These are phyloP conservation scores for Mrakia frigida DNA, from an alignment of 768 basidiomycete genomes.

Conservation along the genomic window DNA sequence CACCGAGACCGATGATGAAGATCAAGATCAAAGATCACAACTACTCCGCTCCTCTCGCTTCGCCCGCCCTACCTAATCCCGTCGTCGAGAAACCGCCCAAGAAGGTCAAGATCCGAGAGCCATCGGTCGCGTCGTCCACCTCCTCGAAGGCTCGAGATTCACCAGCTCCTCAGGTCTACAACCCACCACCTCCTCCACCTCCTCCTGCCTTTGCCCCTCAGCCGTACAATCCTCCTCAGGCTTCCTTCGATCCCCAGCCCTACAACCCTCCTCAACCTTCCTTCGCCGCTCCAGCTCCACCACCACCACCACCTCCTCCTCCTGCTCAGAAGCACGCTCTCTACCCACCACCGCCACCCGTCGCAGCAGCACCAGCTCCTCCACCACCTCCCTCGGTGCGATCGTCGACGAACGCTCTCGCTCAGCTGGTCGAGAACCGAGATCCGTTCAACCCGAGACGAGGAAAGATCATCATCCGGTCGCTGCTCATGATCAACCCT, in stretches of 20 bases:
- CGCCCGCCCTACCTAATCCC: slow-evolving; percentile 23
- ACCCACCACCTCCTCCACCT: background rate
- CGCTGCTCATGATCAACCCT: slow-evolving; percentile 33
- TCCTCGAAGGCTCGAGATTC: slow-evolving; percentile 19
- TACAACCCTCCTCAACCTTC: background rate
- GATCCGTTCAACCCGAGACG: slow-evolving; percentile 36
- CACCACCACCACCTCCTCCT: background rate
- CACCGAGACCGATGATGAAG: background rate
- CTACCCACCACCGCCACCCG: background rate
- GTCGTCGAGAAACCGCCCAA: slow-evolving; percentile 9
- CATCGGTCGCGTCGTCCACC: slow-evolving; percentile 9
- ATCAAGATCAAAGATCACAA: slow-evolving; percentile 29
- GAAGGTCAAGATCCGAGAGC: slow-evolving; percentile 31
- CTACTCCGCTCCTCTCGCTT: slow-evolving; percentile 7
- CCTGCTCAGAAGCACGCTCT: too few species aligned
- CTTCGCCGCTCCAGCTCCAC: background rate
- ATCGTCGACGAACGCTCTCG: slow-evolving; percentile 37
- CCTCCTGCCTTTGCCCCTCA: background rate
- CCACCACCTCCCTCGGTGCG: background rate
- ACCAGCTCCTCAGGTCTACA: slow-evolving; percentile 37
- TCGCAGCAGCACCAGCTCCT: background rate
- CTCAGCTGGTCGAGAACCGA: slow-evolving; percentile 29
- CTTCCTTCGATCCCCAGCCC: background rate
- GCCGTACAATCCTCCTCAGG: background rate
- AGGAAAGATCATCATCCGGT: slow-evolving; percentile 35